A percentile compares a stretch with the other conserved stretches of the same genome.
Conservation (phyloP, 306 rosid genomes). For the Argentina anserina region DNA sequence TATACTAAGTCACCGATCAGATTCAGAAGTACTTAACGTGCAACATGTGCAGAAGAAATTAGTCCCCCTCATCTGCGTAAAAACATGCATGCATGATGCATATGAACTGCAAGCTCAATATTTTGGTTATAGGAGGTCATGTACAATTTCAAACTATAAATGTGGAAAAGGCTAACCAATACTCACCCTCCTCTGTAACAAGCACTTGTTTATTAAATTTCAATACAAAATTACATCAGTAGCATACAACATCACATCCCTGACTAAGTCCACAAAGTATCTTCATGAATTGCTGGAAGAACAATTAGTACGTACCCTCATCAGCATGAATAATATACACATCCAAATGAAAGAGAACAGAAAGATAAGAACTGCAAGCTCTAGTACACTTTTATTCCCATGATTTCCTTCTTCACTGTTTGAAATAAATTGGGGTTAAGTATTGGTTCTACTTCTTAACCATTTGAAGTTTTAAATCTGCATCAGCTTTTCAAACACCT, state of each 20-base stretch:
- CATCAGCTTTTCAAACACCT: constrained; percentile 45
- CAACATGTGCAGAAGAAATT: too few relatives aligned
- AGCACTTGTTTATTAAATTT: neutral
- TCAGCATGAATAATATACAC: neutral
- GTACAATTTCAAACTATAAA: too few relatives aligned
- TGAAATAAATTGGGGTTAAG: neutral
- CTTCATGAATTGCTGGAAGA: neutral
- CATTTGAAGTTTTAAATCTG: constrained; percentile 27
- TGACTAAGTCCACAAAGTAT: neutral
- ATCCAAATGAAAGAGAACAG: neutral
- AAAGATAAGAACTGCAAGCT: neutral
- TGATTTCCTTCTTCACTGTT: constrained; percentile 1
- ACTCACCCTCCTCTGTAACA: neutral
- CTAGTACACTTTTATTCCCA: constrained; percentile 9
- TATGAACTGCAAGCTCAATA: too few relatives aligned
- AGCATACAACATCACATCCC: neutral
- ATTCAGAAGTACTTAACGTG: too few relatives aligned
- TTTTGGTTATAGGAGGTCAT: too few relatives aligned
- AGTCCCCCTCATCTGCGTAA: too few relatives aligned
- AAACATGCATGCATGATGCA: too few relatives aligned
- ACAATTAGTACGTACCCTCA: neutral
- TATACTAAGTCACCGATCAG: too few relatives aligned
- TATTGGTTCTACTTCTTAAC: neutral
- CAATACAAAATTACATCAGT: neutral
- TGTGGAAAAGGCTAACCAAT: constrained; percentile 5